Conservation (phyloP, 768 basidiomycete genomes). For the Trametes sanguinea region DNA sequence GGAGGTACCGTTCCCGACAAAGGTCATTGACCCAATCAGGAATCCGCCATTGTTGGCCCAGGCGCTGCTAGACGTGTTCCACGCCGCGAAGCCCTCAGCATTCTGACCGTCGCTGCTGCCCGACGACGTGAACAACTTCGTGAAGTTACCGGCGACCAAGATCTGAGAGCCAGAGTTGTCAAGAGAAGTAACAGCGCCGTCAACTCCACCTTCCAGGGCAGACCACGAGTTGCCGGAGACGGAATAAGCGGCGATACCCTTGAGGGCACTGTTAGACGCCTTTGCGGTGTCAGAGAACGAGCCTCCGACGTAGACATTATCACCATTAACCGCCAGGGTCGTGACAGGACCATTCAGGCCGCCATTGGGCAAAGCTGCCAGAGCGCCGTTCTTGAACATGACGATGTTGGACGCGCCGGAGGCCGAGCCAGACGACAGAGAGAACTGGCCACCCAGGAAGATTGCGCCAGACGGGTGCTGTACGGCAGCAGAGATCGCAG, state of each 20-base stretch:
- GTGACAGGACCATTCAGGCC: constrained; percentile 84
- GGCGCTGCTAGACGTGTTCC: constrained; percentile 56
- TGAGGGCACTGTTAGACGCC: constrained; percentile 53
- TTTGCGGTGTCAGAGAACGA: constrained; percentile 72
- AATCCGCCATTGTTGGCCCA: constrained; percentile 83
- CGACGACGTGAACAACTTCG: constrained; percentile 41
- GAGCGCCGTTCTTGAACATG: constrained; percentile 59
- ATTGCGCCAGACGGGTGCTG: constrained; percentile 67
- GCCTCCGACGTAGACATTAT: constrained; percentile 84
- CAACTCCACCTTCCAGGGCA: constrained; percentile 68
- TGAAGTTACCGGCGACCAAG: constrained; percentile 78
- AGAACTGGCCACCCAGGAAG: constrained; percentile 80
- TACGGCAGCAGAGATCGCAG: constrained; percentile 54
- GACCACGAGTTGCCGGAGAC: constrained; percentile 65
- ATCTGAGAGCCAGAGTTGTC: constrained; percentile 51
- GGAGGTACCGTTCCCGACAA: constrained; percentile 67
- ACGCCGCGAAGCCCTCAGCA: constrained; percentile 71
- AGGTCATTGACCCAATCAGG: constrained; percentile 66
- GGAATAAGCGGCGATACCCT: constrained; percentile 72
- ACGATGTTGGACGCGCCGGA: constrained; percentile 71
- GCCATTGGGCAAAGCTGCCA: constrained; percentile 54
- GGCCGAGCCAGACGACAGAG: constrained; percentile 54
- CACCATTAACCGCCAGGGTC: constrained; percentile 61
- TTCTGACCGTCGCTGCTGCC: constrained; percentile 32
- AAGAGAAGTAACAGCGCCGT: constrained; percentile 73